phyloP scores from a whole-genome alignment of 805 yeast genomes.

The Candida broadrunensis region DNA sequence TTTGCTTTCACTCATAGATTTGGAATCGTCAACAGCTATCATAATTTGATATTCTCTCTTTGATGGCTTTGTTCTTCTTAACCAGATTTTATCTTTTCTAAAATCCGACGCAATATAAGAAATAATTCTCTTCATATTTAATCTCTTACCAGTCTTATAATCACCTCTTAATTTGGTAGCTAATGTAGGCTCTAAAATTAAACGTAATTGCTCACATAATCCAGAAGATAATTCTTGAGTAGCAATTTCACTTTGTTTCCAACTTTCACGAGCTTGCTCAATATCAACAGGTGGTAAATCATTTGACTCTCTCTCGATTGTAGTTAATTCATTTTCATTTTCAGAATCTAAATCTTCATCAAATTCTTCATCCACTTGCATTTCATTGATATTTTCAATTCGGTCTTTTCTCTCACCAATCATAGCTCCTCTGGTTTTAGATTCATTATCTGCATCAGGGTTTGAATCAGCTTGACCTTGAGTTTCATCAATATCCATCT shows the following conservation, averaged over 20 bases:
- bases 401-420: slow-evolving; percentile 44
- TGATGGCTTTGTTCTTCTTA: slow-evolving; percentile 94
- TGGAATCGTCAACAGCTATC: slow-evolving; percentile 97
- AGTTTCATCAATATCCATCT: slow-evolving; percentile 25
- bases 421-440: slow-evolving; percentile 48
- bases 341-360: slow-evolving; percentile 15
- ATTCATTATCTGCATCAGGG: slow-evolving; percentile 45
- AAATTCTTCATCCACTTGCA: slow-evolving; percentile 16
- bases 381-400: slow-evolving; percentile 29
- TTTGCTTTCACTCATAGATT: slow-evolving; percentile 93
- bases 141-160: slow-evolving; percentile 93
- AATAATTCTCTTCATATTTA: slow-evolving; percentile 95
- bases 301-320: slow-evolving; percentile 15
- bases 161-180: slow-evolving; percentile 96
- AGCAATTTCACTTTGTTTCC: slow-evolving; percentile 81
- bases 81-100: slow-evolving; percentile 97
- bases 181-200: slow-evolving; percentile 90
- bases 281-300: slow-evolving; percentile 45
- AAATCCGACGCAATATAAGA: slow-evolving; percentile 97
- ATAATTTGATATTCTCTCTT: slow-evolving; percentile 96
- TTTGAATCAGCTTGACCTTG: slow-evolving; percentile 22
- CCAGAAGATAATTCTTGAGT: slow-evolving; percentile 86
- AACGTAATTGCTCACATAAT: slow-evolving; percentile 86
- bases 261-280: slow-evolving; percentile 70
- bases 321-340: slow-evolving; percentile 15